Conservation (phyloP, 2,329 filamentous ascomycete species). For the Ilyonectria sp. region DNA sequence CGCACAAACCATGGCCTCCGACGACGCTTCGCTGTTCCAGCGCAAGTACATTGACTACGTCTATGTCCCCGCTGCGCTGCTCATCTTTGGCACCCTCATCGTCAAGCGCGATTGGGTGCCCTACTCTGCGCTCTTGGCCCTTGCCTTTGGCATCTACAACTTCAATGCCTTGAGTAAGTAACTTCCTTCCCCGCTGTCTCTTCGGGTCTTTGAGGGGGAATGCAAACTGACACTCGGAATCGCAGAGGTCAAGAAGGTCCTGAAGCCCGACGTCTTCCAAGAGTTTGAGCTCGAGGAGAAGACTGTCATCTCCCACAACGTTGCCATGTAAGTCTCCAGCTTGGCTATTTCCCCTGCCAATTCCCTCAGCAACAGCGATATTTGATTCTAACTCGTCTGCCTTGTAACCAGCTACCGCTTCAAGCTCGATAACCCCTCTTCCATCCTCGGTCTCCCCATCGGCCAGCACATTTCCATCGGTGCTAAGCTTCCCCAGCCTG, state of each 20-base stretch:
- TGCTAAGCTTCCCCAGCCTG: slow-evolving; percentile 76
- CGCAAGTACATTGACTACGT: slow-evolving; percentile 82
- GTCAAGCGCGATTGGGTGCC: slow-evolving; percentile 84
- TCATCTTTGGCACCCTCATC: slow-evolving; percentile 83
- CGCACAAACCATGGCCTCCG: slow-evolving; percentile 45
- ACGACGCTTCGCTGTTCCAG: slow-evolving; percentile 58
- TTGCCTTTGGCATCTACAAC: slow-evolving; percentile 79
- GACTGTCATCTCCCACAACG: slow-evolving; percentile 97
- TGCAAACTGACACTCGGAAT: slow-evolving; percentile 31
- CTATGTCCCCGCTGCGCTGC: slow-evolving; percentile 85
- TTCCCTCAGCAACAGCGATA: slow-evolving; percentile 5
- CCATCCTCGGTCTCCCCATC: slow-evolving; percentile 95
- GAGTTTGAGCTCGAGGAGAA: slow-evolving; percentile 95
- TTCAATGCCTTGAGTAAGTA: slow-evolving; percentile 79
- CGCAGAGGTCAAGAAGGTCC: slow-evolving; percentile 82
- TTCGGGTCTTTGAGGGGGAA: slow-evolving; percentile 3
- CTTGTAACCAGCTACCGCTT: slow-evolving; percentile 84
- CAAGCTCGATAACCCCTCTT: slow-evolving; percentile 80
- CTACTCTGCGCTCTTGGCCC: slow-evolving; percentile 78
- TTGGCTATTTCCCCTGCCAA: slow-evolving; percentile 21
- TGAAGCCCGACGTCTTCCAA: slow-evolving; percentile 91
- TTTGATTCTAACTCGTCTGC: slow-evolving; percentile 10
- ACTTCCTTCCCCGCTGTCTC: background rate
- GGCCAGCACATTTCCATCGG: slow-evolving; percentile 99
- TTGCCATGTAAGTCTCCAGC: slow-evolving; percentile 82